Percentiles rank a stretch among this genome's conserved stretches.
Evolutionary conservation across 306 rosid species (phyloP).

Genomic region (Vigna mungo): DNA sequence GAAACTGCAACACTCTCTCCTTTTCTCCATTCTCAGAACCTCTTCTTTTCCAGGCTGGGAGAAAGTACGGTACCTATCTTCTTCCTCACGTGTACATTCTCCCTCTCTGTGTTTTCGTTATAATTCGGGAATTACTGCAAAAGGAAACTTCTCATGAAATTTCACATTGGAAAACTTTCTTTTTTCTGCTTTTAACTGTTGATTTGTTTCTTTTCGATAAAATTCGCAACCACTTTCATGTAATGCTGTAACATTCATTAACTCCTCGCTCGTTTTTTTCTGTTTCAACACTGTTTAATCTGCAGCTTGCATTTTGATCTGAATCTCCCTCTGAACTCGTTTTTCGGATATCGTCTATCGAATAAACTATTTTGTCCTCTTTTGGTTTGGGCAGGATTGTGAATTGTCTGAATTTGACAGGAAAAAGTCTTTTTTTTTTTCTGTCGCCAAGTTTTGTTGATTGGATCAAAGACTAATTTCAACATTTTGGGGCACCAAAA

Average conservation of each 20-base stretch:
- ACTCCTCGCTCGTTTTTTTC: background rate
- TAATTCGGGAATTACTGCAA: background rate
- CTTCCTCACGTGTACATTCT: constrained; percentile 20
- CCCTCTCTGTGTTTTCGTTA: background rate
- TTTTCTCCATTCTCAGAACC: background rate
- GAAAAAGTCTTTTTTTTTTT: too few species aligned
- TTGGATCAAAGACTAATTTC: too few species aligned
- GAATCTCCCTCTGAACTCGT: background rate
- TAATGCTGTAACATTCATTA: background rate
- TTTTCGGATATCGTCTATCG: background rate
- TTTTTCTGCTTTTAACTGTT: background rate
- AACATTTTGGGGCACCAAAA: too few species aligned
- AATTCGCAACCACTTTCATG: background rate
- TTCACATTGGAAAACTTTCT: background rate
- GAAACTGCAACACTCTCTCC: background rate
- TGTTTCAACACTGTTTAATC: background rate
- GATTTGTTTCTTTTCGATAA: background rate
- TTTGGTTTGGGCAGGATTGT: background rate
- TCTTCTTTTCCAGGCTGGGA: background rate
- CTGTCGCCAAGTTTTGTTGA: too few species aligned
- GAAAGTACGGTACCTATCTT: background rate
- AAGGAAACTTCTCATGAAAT: background rate
- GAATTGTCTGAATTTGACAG: background rate
- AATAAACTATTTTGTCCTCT: too few species aligned
- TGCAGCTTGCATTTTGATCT: constrained; percentile 35